Conservation (phyloP, 805 yeast genomes). For the Wickerhamomyces xylosicus region DNA sequence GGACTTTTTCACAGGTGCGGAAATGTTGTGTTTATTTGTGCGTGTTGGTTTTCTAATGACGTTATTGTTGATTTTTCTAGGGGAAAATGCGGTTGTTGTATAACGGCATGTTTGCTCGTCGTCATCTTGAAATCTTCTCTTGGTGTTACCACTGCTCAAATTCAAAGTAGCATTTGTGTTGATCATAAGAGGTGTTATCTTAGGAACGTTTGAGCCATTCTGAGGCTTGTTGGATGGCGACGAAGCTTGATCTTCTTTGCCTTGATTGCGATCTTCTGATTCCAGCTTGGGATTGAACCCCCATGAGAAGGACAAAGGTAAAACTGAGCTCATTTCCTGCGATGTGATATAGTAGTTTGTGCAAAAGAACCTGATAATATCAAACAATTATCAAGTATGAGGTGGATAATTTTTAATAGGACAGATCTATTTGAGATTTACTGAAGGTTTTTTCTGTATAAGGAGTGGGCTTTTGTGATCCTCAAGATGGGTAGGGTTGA, state of each 20-base stretch:
- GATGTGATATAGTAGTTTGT: no score
- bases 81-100: not conserved
- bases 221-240: constrained; percentile 2
- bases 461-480: no score
- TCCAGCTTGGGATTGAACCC: constrained; percentile 15
- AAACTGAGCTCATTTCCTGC: not conserved
- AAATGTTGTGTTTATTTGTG: constrained; percentile 5
- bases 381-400: no score
- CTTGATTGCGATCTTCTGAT: constrained; percentile 13
- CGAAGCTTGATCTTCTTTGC: not conserved
- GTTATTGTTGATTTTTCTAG: constrained; percentile 3
- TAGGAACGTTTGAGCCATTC: no score
- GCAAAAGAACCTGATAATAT: no score
- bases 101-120: not conserved
- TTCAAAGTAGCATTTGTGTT: not conserved
- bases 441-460: no score
- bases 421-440: no score
- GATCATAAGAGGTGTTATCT: constrained; percentile 3
- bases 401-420: no score
- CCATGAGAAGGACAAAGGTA: constrained; percentile 14
- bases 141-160: constrained; percentile 2
- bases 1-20: constrained; percentile 15
- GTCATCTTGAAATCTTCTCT: constrained; percentile 11
- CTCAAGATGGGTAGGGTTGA: no score
- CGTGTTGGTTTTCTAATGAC: constrained; percentile 7